Conservation (phyloP, 2,329 filamentous ascomycete genomes). For the Aureobasidium melanogenum region DNA sequence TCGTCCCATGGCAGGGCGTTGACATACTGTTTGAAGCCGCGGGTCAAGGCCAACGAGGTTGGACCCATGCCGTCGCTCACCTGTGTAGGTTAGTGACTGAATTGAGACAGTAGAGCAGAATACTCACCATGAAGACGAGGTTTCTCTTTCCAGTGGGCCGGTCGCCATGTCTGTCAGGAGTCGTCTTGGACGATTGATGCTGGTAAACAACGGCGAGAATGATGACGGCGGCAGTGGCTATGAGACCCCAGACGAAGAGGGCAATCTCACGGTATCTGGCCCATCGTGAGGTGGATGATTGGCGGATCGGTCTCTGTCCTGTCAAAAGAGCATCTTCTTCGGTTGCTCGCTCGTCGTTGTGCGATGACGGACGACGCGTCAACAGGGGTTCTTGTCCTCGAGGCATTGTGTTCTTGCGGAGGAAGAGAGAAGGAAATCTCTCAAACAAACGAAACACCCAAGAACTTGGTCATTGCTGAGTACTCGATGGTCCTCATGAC, state of each 20-base stretch:
- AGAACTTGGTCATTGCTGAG: background rate
- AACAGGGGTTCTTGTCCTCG: conserved; percentile 44
- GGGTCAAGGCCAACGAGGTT: conserved; percentile 76
- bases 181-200: conserved; percentile 38
- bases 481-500: background rate
- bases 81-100: too few species aligned
- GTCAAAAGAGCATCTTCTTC: conserved; percentile 57
- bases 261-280: conserved; percentile 63
- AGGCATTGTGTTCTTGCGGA: conserved; percentile 23
- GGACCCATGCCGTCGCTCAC: conserved; percentile 92
- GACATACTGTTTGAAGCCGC: conserved; percentile 74
- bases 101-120: too few species aligned
- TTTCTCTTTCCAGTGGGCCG: conserved; percentile 63
- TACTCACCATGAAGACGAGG: conserved; percentile 84
- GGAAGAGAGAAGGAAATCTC: background rate
- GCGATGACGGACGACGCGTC: conserved; percentile 46
- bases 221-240: conserved; percentile 71
- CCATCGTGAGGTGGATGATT: conserved; percentile 34
- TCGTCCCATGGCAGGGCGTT: conserved; percentile 65
- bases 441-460: background rate
- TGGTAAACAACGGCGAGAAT: conserved; percentile 76
- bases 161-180: conserved; percentile 16
- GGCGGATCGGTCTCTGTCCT: conserved; percentile 35
- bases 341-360: conserved; percentile 41
- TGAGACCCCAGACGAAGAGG: conserved; percentile 71